phyloP scores from a whole-genome alignment of 305 asterid species.

The Solanum hybrid region DNA sequence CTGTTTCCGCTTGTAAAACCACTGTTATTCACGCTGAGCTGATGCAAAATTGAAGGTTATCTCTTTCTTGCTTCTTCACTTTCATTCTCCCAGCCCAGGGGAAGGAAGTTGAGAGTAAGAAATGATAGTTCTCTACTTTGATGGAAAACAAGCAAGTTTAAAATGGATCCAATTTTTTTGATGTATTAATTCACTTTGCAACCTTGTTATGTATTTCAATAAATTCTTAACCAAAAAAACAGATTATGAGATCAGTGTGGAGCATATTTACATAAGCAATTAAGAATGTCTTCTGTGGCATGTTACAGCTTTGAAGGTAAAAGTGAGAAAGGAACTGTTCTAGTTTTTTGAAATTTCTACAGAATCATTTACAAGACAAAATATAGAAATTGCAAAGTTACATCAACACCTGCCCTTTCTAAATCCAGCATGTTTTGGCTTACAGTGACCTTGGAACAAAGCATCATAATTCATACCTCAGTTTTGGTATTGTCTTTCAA shows the following conservation, averaged over 20 bases:
- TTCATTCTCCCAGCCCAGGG: neutral
- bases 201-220: neutral
- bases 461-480: neutral
- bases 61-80: neutral
- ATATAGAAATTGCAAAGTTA: neutral
- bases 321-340: neutral
- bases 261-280: neutral
- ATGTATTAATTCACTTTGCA: neutral
- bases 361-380: neutral
- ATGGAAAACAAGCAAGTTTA: neutral
- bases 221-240: neutral
- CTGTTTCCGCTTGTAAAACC: slow-evolving; percentile 10
- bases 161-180: neutral
- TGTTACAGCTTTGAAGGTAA: neutral
- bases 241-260: neutral
- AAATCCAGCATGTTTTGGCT: neutral
- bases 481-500: neutral
- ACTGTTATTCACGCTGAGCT: slow-evolving; percentile 13
- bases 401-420: neutral
- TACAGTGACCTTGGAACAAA: neutral
- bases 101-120: neutral
- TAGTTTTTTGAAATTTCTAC: neutral
- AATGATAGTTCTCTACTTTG: neutral
- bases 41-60: slow-evolving; percentile 18
- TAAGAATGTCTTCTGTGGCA: neutral